Conservation (phyloP, 805 yeast genomes). For the Wickerhamomyces strasburgensis region DNA sequence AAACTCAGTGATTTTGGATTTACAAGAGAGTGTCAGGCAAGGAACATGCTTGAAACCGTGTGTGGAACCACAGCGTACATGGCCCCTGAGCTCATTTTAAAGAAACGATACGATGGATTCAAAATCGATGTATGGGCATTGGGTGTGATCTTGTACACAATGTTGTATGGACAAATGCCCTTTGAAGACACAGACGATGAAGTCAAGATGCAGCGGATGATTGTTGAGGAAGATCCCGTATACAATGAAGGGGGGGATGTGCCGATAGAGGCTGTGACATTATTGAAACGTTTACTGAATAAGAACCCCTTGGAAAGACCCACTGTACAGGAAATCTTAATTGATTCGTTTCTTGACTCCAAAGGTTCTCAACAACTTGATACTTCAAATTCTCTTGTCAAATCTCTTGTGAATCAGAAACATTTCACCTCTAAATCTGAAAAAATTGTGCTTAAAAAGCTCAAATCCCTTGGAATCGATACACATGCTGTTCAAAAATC, state of each 20-base stretch:
- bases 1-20: slow-evolving; percentile 93
- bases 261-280: slow-evolving; percentile 42
- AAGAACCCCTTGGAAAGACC: slow-evolving; percentile 70
- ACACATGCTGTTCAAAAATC: slow-evolving; percentile 53
- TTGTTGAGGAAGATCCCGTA: slow-evolving; percentile 60
- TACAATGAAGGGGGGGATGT: slow-evolving; percentile 39
- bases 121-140: slow-evolving; percentile 88
- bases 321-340: slow-evolving; percentile 43
- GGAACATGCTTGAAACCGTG: slow-evolving; percentile 64
- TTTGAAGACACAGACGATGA: slow-evolving; percentile 81
- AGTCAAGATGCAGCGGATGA: slow-evolving; percentile 49
- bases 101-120: slow-evolving; percentile 70
- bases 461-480: slow-evolving; percentile 61
- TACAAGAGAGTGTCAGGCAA: slow-evolving; percentile 66
- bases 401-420: slow-evolving; percentile 30
- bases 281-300: slow-evolving; percentile 50
- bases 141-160: slow-evolving; percentile 82
- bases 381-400: slow-evolving; percentile 32
- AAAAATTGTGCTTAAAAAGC: slow-evolving; percentile 50
- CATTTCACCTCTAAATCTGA: slow-evolving; percentile 61
- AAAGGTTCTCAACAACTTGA: slow-evolving; percentile 40
- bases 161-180: slow-evolving; percentile 85
- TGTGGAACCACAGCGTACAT: slow-evolving; percentile 95
- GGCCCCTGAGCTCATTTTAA: slow-evolving; percentile 86
- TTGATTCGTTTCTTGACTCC: slow-evolving; percentile 44